Evolutionary conservation across 2,329 filamentous ascomycete species (phyloP), one percentile per base, ranked within the genome.

Genomic region (Cordyceps cicadae): DNA sequence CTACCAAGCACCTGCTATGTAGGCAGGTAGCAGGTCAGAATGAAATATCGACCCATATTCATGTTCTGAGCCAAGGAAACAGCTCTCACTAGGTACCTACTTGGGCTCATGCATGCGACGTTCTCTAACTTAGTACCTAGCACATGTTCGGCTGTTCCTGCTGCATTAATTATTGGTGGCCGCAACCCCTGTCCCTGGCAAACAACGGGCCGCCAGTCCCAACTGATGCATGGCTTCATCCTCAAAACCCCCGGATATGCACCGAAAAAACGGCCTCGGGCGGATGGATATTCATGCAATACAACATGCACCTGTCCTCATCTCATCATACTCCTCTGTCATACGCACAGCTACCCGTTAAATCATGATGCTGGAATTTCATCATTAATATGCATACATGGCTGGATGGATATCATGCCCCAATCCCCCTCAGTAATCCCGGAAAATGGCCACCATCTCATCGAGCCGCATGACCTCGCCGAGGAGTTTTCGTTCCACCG

Each of bases 381-480:
- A 3, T 48, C 45, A 48, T 26, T 11, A 15, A 4, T 17, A 15
- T 43, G n/a, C 41, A 43, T 55, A 45, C 56, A 56, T 32, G 54
- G 50, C 37, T 39, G 55, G 32, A 58, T 39, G 55, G 32, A 58
- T 46, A 48, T 58, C 37, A 21, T 17, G 32, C 41, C 59, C 21
- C 43, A 57, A 41, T 21, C 32, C 53, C 52, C 43, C 43, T 79
- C 71, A 91, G 67, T 84, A 92, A 71, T 99, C 94, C 64, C 89
- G 81, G 66, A 97, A 81, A 14, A 94, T 82, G 29, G 88, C 88
- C 52, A 97, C 87, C 66, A 96, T 79, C 57, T 94, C 88, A 74
- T 99, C 94, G 66, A 96, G 79, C 63, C 90, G 82, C 71, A 84
- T 84, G 12, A 97, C 79, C 74, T 97, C 91, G 1, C 86, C 85